Percentiles rank a stretch among this genome's conserved stretches.
Conservation (phyloP, 2,329 filamentous ascomycete species). For the Hortaea sp. region DNA sequence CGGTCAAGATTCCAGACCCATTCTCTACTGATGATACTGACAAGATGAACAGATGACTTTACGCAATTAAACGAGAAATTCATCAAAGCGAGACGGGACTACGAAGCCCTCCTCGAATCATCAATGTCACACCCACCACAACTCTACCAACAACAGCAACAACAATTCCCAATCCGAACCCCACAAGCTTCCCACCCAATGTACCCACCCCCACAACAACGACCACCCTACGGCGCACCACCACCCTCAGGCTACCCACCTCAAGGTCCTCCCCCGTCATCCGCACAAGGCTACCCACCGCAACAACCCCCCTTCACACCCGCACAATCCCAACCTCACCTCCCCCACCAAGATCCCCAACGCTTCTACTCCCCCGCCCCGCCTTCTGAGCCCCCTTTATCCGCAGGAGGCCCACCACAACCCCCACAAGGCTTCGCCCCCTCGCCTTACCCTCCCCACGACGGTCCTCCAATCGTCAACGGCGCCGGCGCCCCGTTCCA, state of each 20-base stretch:
- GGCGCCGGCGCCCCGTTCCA: background rate
- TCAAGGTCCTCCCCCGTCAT: slow-evolving; percentile 1
- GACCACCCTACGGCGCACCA: slow-evolving; percentile 34
- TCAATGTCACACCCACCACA: slow-evolving; percentile 87
- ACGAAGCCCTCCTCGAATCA: slow-evolving; percentile 87
- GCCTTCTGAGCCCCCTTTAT: too few relatives aligned
- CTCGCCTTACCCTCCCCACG: slow-evolving; percentile 28
- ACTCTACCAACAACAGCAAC: slow-evolving; percentile 13
- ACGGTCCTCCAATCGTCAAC: background rate
- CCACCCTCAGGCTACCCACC: slow-evolving; percentile 19
- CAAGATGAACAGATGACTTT: slow-evolving; percentile 65
- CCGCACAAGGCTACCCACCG: slow-evolving; percentile 15
- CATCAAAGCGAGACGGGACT: slow-evolving; percentile 94
- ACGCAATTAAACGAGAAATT: slow-evolving; percentile 98
- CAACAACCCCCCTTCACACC: slow-evolving; percentile 23
- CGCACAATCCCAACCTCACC: slow-evolving; percentile 28
- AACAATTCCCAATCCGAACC: slow-evolving; percentile 31
- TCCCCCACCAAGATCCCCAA: slow-evolving; percentile 20
- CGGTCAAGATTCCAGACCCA: slow-evolving; percentile 11
- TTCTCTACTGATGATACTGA: too few relatives aligned
- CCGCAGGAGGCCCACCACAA: slow-evolving; percentile 10
- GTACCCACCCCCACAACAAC: slow-evolving; percentile 17
- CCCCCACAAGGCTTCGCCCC: slow-evolving; percentile 14
- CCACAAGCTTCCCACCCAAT: slow-evolving; percentile 11
- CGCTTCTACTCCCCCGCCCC: background rate